These are phyloP conservation scores for Schizosaccharomyces versatilis DNA, from an alignment of 1,139 yeast genomes.

Conservation along the genomic window DNA sequence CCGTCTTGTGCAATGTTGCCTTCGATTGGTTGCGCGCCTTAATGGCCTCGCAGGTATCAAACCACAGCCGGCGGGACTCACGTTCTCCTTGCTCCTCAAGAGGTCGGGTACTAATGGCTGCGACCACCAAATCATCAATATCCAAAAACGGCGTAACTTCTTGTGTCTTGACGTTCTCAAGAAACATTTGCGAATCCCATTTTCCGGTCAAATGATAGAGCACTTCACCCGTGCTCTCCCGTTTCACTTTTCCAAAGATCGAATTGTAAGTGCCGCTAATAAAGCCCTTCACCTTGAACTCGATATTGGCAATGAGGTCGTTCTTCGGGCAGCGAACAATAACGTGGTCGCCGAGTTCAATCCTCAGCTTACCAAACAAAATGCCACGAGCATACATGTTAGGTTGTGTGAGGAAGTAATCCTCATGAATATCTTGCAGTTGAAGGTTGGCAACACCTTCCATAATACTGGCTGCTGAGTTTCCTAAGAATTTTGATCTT, in stretches of 20 bases:
- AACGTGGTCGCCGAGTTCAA: slow-evolving; percentile 85
- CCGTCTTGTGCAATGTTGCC: slow-evolving; percentile 74
- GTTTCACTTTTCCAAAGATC: slow-evolving; percentile 51
- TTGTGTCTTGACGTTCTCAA: slow-evolving; percentile 33
- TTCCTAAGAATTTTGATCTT: slow-evolving; percentile 70
- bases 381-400: slow-evolving; percentile 75
- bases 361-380: slow-evolving; percentile 66
- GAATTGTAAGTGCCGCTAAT: slow-evolving; percentile 82
- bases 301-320: slow-evolving; percentile 56
- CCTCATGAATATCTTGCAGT: slow-evolving; percentile 36
- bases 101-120: slow-evolving; percentile 53
- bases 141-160: slow-evolving; percentile 39
- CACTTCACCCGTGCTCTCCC: slow-evolving; percentile 30
- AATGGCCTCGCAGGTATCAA: slow-evolving; percentile 55
- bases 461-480: slow-evolving; percentile 87
- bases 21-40: slow-evolving; percentile 48
- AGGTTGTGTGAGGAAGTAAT: slow-evolving; percentile 70
- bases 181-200: slow-evolving; percentile 75
- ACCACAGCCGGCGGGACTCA: slow-evolving; percentile 74
- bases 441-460: slow-evolving; percentile 65
- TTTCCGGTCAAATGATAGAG: slow-evolving; percentile 59
- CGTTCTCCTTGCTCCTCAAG: slow-evolving; percentile 52
- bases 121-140: slow-evolving; percentile 30
- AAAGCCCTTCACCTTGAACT: slow-evolving; percentile 85
- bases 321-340: slow-evolving; percentile 38